Percentiles rank a stretch among this genome's conserved stretches.
Conservation (phyloP, 306 rosid species). For the Pyrus betulifolia region DNA sequence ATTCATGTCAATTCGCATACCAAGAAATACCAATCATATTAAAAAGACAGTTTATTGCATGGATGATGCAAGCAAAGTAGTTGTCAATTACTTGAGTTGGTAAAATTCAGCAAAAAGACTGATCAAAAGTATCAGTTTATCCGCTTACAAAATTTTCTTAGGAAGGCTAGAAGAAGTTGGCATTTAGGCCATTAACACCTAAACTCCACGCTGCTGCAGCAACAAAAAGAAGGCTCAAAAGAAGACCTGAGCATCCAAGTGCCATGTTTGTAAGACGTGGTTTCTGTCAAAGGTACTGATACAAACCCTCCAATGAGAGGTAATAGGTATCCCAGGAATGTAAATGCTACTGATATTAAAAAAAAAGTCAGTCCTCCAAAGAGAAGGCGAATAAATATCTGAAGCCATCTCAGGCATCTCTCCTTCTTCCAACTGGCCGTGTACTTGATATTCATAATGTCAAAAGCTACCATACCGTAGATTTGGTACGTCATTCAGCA, state of each 20-base stretch:
- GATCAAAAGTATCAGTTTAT: background rate
- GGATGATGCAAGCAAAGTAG: too few species aligned
- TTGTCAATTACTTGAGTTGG: too few species aligned
- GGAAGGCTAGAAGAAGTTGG: conserved; percentile 56
- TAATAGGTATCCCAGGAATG: conserved; percentile 44
- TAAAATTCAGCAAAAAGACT: too few species aligned
- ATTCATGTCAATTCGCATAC: too few species aligned
- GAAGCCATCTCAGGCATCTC: conserved; percentile 27
- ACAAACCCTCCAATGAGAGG: conserved; percentile 44
- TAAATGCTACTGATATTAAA: conserved; percentile 43
- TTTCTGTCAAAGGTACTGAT: conserved; percentile 55
- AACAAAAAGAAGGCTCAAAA: conserved; percentile 28
- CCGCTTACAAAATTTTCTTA: background rate
- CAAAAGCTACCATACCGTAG: conserved; percentile 55
- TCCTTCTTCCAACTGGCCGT: conserved; percentile 27
- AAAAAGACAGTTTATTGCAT: too few species aligned
- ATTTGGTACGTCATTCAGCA: conserved; percentile 46
- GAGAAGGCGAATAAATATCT: conserved; percentile 26
- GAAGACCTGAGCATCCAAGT: conserved; percentile 47
- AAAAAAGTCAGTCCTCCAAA: conserved; percentile 44
- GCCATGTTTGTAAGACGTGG: conserved; percentile 31
- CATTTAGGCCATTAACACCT: conserved; percentile 25
- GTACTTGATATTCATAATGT: conserved; percentile 49
- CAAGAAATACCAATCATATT: too few species aligned
- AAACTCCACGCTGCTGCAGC: conserved; percentile 38